Percentiles rank a stretch among this genome's conserved stretches.
Conservation (phyloP, 2,329 filamentous ascomycete species). For the Penicillium sp. region DNA sequence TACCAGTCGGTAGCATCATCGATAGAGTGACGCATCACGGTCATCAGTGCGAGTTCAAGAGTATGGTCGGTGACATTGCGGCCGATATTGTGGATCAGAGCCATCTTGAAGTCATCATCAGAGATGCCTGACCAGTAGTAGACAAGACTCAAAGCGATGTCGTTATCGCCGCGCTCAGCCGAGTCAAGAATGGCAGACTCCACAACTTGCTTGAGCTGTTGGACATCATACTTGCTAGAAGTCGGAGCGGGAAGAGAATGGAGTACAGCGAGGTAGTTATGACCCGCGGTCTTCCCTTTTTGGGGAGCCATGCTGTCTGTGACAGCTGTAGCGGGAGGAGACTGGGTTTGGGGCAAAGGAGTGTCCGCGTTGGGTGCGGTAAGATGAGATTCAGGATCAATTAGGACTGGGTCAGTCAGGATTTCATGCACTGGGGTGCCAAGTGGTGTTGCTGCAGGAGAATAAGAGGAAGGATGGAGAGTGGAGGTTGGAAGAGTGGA, state of each 20-base stretch:
- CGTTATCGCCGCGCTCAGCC: not conserved
- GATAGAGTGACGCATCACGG: conserved; percentile 9
- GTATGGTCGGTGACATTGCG: conserved; percentile 2
- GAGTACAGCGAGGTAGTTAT: conserved; percentile 10
- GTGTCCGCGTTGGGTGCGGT: conserved; percentile 2
- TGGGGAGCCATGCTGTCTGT: conserved; percentile 7
- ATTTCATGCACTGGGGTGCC: conserved; percentile 4
- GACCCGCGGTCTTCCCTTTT: not conserved
- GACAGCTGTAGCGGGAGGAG: conserved; percentile 3
- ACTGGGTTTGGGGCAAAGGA: conserved; percentile 2
- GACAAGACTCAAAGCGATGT: conserved; percentile 11
- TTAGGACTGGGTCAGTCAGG: conserved; percentile 2
- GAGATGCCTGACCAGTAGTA: conserved; percentile 17
- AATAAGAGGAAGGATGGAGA: conserved; percentile 1
- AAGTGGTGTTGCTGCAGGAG: conserved; percentile 5
- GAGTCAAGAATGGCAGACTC: conserved; percentile 8
- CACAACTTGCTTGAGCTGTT: conserved; percentile 11
- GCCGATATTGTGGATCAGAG: conserved; percentile 18
- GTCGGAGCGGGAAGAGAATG: conserved; percentile 9
- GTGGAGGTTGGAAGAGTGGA: not conserved
- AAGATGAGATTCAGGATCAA: conserved; percentile 3
- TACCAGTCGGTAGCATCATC: conserved; percentile 16
- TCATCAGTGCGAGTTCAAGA: conserved; percentile 11
- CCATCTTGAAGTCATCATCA: conserved; percentile 17
- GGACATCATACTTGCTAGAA: conserved; percentile 15